Conservation (phyloP, 371 early-diverging fungal genomes). For the Zopfochytrium polystomum region DNA sequence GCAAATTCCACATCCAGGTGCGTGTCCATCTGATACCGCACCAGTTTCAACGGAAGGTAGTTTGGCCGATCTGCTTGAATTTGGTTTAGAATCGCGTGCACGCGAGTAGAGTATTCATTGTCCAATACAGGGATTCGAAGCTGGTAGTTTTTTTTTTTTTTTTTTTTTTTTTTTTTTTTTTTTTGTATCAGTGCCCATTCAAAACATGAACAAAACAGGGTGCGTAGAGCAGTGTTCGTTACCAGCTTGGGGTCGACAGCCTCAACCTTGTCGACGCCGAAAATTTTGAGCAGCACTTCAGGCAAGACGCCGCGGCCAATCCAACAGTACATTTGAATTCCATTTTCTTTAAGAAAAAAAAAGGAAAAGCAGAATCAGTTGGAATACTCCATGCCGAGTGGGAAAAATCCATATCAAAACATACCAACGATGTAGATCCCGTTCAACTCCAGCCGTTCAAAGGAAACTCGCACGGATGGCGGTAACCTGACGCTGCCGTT, state of each 20-base stretch:
- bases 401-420: slow-evolving; percentile 5
- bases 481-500: slow-evolving; percentile 48
- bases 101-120: slow-evolving; percentile 47
- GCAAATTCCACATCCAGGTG: slow-evolving; percentile 63
- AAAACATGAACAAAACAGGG: slow-evolving; percentile 10
- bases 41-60: slow-evolving; percentile 49
- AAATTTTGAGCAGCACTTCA: slow-evolving; percentile 62
- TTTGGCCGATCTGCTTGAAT: slow-evolving; percentile 51
- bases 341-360: slow-evolving; percentile 60
- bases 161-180: no score
- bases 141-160: no score
- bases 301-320: slow-evolving; percentile 70
- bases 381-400: neutral
- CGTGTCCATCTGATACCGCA: slow-evolving; percentile 59
- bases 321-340: slow-evolving; percentile 77
- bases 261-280: slow-evolving; percentile 74
- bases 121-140: slow-evolving; percentile 51
- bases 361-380: slow-evolving; percentile 5
- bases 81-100: slow-evolving; percentile 62
- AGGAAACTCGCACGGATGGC: slow-evolving; percentile 69
- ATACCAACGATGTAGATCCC: slow-evolving; percentile 72
- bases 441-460: slow-evolving; percentile 62
- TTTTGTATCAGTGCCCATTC: no score
- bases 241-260: slow-evolving; percentile 70
- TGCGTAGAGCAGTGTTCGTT: slow-evolving; percentile 12